A percentile compares a stretch with the other conserved stretches of the same genome.
Evolutionary conservation across 495 filamentous ascomycete species (phyloP).

Genomic region (Penicillium taxi): DNA sequence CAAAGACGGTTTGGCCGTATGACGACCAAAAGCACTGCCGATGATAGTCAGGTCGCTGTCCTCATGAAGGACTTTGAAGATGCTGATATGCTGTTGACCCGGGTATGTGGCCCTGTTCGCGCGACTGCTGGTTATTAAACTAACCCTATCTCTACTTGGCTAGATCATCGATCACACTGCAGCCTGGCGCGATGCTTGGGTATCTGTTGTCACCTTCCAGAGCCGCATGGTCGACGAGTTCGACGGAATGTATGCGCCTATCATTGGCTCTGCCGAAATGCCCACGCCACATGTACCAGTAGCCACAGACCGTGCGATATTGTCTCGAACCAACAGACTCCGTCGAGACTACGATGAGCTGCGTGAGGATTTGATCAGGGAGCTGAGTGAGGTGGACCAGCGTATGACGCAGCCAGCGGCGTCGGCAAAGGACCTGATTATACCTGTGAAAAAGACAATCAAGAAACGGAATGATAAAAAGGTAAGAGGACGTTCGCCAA

Average conservation of each 20-base stretch:
- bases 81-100: constrained; percentile 67
- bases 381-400: constrained; percentile 64
- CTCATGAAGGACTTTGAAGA: constrained; percentile 79
- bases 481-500: constrained; percentile 25
- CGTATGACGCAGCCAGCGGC: constrained; percentile 65
- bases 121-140: constrained; percentile 7
- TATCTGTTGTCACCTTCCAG: constrained; percentile 63
- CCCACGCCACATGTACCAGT: constrained; percentile 42
- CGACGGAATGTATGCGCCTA: constrained; percentile 74
- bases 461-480: constrained; percentile 88
- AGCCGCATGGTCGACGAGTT: constrained; percentile 61
- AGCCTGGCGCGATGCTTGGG: constrained; percentile 82
- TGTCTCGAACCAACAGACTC: constrained; percentile 60
- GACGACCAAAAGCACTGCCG: constrained; percentile 55
- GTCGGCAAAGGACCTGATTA: constrained; percentile 61
- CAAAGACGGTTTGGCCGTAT: constrained; percentile 68
- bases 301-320: constrained; percentile 53
- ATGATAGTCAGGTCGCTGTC: constrained; percentile 70
- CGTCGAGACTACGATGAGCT: constrained; percentile 66
- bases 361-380: constrained; percentile 63
- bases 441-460: constrained; percentile 79
- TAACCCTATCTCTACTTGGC: too few species aligned
- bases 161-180: constrained; percentile 77
- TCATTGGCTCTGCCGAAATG: constrained; percentile 55
- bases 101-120: constrained; percentile 39